A percentile compares a stretch with the other conserved stretches of the same genome.
Evolutionary conservation across 352 stramenopile genomes (phyloP).

Genomic region (Phytophthora sp.): DNA sequence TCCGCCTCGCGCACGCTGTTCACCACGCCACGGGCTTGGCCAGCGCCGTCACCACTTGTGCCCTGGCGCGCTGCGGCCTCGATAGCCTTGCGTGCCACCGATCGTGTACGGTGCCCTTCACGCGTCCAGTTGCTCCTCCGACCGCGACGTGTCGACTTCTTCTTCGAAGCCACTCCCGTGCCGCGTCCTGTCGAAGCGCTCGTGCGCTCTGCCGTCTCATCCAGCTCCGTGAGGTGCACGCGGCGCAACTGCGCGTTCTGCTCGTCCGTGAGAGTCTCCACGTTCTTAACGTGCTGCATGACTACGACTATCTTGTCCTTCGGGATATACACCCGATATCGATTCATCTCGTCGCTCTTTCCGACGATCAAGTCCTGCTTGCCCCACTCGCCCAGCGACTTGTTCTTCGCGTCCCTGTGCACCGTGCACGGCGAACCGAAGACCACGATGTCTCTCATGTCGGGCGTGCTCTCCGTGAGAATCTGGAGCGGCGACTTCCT

Average conservation of each 20-base stretch:
- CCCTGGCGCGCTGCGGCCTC: too few relatives aligned
- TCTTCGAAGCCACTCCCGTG: too few relatives aligned
- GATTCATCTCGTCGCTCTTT: not conserved
- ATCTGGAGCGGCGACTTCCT: constrained; percentile 16
- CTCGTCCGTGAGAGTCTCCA: not conserved
- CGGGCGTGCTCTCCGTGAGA: not conserved
- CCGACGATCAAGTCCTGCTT: not conserved
- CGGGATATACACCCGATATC: not conserved
- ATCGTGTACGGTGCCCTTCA: too few relatives aligned
- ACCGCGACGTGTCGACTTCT: too few relatives aligned
- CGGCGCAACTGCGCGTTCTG: not conserved
- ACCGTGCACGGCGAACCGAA: not conserved
- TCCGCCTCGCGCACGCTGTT: too few relatives aligned
- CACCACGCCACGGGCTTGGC: too few relatives aligned
- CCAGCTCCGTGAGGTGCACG: not conserved
- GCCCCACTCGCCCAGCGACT: not conserved
- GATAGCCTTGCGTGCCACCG: too few relatives aligned
- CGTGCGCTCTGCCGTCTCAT: not conserved
- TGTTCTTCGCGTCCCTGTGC: not conserved
- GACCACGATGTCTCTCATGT: constrained; percentile 8
- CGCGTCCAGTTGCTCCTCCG: too few relatives aligned
- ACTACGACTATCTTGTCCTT: not conserved
- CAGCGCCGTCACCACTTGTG: too few relatives aligned
- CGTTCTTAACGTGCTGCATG: not conserved
- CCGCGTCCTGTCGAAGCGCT: too few relatives aligned